Base-by-base conservation (phyloP, 108 stramenopile species). In the Nannochloropsis gaditana region DNA sequence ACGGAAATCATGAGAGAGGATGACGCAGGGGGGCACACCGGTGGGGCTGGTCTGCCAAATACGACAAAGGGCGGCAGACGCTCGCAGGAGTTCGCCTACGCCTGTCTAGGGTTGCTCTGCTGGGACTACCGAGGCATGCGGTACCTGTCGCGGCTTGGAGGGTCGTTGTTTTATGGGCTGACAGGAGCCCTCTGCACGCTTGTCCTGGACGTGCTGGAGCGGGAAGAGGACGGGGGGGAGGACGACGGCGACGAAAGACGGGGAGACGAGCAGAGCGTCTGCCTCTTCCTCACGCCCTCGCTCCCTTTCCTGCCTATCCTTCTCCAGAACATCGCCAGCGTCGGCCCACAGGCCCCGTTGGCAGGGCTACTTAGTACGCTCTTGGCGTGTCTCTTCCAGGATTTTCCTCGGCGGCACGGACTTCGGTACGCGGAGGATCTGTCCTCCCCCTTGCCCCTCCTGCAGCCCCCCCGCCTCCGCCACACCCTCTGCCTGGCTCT, bases 251-350 rank as follows among this genome's bases (percentile, higher is more conserved):
- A 73, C 15, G n/a, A 73, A 73, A 73, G 8, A 73, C 6, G 8
- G n/a, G 59, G 8, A 73, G 59, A 73, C n/a, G 59, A 73, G 15
- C 59, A 73, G n/a, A 8, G 59, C n/a, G 3, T 31, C 31, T 31
- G 59, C 59, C n/a, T 2, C n/a, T n/a, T 73, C 5, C 59, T 73
- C 59, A 15, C 59, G 15, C 59, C 8, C 59, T 73, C 59, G 19
- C 59, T 73, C 59, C 59, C 59, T 8, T n/a, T 73, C 6, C 59
- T 73, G 19, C 19, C 19, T 8, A 73, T 73, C 0, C n/a, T 73
- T n/a, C 59, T 73, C 59, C 59, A 73, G n/a, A 73, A 73, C 59
- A 73, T 73, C 15, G 59, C 59, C 59, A 2, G 59, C 59, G n/a
- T 31, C 59, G 59, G n/a, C 59, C 5, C 59, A 73, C 4, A n/a